These are phyloP conservation scores for Chlamydomonas eustigma DNA, from an alignment of 139 green algal species.

Conservation along the genomic window DNA sequence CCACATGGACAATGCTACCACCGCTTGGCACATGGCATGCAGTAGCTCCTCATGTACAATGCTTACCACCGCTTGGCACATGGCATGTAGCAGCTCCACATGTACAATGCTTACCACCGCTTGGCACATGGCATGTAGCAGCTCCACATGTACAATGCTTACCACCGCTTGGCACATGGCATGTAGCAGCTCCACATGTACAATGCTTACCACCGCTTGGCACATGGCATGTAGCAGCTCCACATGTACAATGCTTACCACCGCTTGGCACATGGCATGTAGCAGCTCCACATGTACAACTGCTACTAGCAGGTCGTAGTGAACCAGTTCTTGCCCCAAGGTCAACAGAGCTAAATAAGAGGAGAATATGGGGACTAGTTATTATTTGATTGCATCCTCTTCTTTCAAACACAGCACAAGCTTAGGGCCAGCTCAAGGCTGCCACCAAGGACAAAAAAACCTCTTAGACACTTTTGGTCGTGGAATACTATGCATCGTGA, in stretches of 20 bases:
- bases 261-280: slow-evolving; percentile 32
- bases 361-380: too few species aligned
- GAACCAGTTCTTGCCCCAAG: slow-evolving; percentile 14
- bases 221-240: slow-evolving; percentile 34
- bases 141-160: slow-evolving; percentile 1
- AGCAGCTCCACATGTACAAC: slow-evolving; percentile 36
- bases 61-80: slow-evolving; percentile 9
- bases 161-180: slow-evolving; percentile 30
- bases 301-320: slow-evolving; percentile 14
- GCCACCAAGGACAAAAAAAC: too few species aligned
- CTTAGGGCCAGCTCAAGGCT: too few species aligned
- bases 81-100: slow-evolving; percentile 2
- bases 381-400: too few species aligned
- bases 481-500: too few species aligned
- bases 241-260: background rate
- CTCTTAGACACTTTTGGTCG: too few species aligned
- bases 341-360: slow-evolving; percentile 24
- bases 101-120: slow-evolving; percentile 8
- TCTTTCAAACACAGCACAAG: too few species aligned
- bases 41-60: background rate
- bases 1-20: background rate
- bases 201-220: slow-evolving; percentile 15
- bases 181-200: slow-evolving; percentile 35
- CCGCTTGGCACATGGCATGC: too few species aligned
- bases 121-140: background rate